These are phyloP conservation scores for Phytophthora sojae DNA, from an alignment of 352 stramenopile species.

Conservation along the genomic window DNA sequence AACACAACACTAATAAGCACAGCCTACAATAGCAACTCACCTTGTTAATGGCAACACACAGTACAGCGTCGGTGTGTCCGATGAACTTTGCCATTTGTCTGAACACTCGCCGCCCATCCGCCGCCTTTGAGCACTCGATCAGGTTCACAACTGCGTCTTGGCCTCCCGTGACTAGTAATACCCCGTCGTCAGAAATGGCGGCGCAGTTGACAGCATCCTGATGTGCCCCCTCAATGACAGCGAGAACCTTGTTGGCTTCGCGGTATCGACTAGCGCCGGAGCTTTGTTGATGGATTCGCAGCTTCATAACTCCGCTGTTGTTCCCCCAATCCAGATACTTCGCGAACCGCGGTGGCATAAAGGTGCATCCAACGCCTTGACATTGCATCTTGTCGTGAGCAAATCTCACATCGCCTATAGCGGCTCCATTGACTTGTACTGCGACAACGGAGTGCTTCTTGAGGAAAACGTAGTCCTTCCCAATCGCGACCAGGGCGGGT, in stretches of 20 bases:
- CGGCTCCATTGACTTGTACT: conserved; percentile 44
- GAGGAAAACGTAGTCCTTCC: conserved; percentile 81
- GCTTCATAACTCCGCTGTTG: conserved; percentile 62
- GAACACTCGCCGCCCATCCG: conserved; percentile 64
- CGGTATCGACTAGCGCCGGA: conserved; percentile 49
- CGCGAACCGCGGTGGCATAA: conserved; percentile 72
- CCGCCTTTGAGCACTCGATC: conserved; percentile 66
- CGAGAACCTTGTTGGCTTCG: conserved; percentile 71
- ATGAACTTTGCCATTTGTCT: conserved; percentile 76
- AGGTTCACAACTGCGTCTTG: conserved; percentile 80
- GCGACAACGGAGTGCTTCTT: conserved; percentile 53
- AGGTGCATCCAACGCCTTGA: conserved; percentile 48
- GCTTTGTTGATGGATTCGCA: conserved; percentile 58
- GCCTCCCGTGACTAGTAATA: conserved; percentile 65
- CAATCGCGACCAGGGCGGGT: conserved; percentile 71
- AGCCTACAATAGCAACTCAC: conserved; percentile 18
- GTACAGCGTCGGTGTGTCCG: conserved; percentile 66
- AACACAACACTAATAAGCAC: not conserved
- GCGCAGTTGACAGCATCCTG: conserved; percentile 63
- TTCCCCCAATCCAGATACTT: conserved; percentile 80
- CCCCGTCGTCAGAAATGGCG: conserved; percentile 64
- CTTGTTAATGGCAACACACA: conserved; percentile 76
- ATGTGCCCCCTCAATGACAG: conserved; percentile 73
- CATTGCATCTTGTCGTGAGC: conserved; percentile 74
- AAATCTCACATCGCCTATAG: conserved; percentile 65